Conservation (phyloP, 1,284 basidiomycete genomes). For the Clitocybe nebularis region DNA sequence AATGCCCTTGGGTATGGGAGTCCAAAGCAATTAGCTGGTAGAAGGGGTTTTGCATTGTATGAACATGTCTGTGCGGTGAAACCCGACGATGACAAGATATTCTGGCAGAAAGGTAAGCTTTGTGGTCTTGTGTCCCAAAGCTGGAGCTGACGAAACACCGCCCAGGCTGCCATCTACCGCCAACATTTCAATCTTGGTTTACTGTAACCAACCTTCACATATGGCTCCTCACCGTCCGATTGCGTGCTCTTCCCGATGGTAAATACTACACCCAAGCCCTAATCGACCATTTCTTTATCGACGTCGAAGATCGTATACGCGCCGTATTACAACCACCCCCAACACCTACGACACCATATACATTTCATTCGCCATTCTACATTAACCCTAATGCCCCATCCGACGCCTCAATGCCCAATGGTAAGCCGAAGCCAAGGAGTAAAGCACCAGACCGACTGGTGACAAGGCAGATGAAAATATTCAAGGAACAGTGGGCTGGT, state of each 20-base stretch:
- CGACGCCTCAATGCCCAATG: constrained; percentile 21
- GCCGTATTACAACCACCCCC: constrained; percentile 65
- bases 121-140: no score
- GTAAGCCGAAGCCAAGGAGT: constrained; percentile 32
- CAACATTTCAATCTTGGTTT: constrained; percentile 98
- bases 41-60: constrained; percentile 56
- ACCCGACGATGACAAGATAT: constrained; percentile 57
- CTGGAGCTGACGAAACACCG: no score
- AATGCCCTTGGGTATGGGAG: constrained; percentile 58
- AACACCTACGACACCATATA: constrained; percentile 33
- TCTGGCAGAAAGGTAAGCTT: constrained; percentile 64
- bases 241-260: constrained; percentile 79
- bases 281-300: constrained; percentile 95
- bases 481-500: constrained; percentile 92
- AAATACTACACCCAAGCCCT: constrained; percentile 73
- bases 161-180: constrained; percentile 84
- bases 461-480: constrained; percentile 86
- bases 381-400: constrained; percentile 37
- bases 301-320: constrained; percentile 90
- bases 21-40: constrained; percentile 57
- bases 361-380: constrained; percentile 46
- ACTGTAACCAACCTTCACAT: constrained; percentile 92
- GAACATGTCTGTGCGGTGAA: constrained; percentile 50
- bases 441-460: constrained; percentile 79
- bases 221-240: constrained; percentile 85